A percentile compares a stretch with the other conserved stretches of the same genome.
These are phyloP conservation scores for Escallonia rubra DNA, from an alignment of 129 eudicot species.

Conservation along the genomic window DNA sequence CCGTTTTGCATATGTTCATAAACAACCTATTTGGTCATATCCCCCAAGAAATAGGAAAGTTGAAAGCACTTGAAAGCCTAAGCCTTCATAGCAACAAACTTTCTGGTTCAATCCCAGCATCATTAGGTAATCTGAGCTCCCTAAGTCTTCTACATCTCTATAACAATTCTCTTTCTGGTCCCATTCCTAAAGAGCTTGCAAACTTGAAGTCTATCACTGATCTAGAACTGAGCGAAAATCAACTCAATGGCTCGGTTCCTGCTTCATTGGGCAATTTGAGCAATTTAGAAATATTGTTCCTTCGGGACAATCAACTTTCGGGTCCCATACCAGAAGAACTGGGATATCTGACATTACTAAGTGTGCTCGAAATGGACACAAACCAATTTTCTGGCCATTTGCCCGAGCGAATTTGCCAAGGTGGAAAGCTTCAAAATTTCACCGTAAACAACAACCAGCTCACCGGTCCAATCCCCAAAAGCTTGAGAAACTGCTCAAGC, in stretches of 20 bases:
- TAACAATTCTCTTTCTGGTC: slow-evolving; percentile 10
- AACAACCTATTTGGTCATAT: slow-evolving; percentile 23
- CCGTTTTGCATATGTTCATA: background rate
- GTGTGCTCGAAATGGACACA: background rate
- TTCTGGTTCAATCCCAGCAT: slow-evolving; percentile 12
- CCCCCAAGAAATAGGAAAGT: slow-evolving; percentile 25
- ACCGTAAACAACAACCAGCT: background rate
- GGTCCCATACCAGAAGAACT: slow-evolving; percentile 20
- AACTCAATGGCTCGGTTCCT: slow-evolving; percentile 20
- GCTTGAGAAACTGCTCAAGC: slow-evolving; percentile 36
- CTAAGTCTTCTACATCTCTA: slow-evolving; percentile 15
- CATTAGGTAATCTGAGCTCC: slow-evolving; percentile 9
- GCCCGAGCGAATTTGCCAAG: slow-evolving; percentile 20
- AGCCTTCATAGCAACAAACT: slow-evolving; percentile 20
- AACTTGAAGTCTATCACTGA: slow-evolving; percentile 1
- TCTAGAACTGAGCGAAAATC: background rate
- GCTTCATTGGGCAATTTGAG: slow-evolving; percentile 15
- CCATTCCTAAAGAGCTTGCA: slow-evolving; percentile 18
- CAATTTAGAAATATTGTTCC: background rate
- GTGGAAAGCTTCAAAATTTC: slow-evolving; percentile 7
- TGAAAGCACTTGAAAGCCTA: slow-evolving; percentile 12
- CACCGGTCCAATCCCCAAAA: slow-evolving; percentile 35
- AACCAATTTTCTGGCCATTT: slow-evolving; percentile 24
- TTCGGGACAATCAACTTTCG: slow-evolving; percentile 14
- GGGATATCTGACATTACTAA: slow-evolving; percentile 14